A percentile compares a stretch with the other conserved stretches of the same genome.
Evolutionary conservation across 139 green algal species (phyloP).

Genomic region (Dunaliella sp.): DNA sequence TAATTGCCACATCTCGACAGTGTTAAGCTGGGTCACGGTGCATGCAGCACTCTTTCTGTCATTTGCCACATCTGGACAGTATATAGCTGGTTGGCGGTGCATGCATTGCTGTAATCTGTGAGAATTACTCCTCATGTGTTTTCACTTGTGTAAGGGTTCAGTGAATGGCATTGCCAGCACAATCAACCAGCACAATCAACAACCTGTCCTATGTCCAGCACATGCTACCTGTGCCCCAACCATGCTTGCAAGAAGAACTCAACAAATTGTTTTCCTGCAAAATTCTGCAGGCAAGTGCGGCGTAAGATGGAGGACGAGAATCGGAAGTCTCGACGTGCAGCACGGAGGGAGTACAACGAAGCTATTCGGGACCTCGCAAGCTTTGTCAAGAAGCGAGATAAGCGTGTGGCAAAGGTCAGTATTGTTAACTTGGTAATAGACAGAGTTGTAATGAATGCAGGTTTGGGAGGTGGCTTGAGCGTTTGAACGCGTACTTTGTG

Average conservation of each 20-base stretch:
- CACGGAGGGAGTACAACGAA: conserved; percentile 75
- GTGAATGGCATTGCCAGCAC: background rate
- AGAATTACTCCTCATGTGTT: too few species aligned
- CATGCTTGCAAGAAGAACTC: too few species aligned
- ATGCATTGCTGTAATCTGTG: too few species aligned
- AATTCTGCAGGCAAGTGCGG: conserved; percentile 59
- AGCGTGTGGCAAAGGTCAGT: conserved; percentile 61
- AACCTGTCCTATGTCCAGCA: background rate
- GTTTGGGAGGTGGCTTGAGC: too few species aligned
- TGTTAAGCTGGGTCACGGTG: too few species aligned
- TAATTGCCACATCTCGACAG: too few species aligned
- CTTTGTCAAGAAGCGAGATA: conserved; percentile 89
- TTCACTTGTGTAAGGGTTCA: background rate
- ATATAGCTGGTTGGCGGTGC: too few species aligned
- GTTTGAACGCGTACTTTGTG: too few species aligned
- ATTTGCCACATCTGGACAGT: too few species aligned
- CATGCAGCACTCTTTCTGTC: too few species aligned
- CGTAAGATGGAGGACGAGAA: conserved; percentile 94
- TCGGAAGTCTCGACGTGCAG: conserved; percentile 55
- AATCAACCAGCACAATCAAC: background rate
- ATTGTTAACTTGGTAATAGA: too few species aligned
- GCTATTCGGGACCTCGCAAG: conserved; percentile 78
- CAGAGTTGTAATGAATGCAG: too few species aligned
- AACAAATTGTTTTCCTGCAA: background rate
- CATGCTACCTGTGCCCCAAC: background rate